phyloP scores from a whole-genome alignment of 345 rosid species.

The Eucalyptus grandis region DNA sequence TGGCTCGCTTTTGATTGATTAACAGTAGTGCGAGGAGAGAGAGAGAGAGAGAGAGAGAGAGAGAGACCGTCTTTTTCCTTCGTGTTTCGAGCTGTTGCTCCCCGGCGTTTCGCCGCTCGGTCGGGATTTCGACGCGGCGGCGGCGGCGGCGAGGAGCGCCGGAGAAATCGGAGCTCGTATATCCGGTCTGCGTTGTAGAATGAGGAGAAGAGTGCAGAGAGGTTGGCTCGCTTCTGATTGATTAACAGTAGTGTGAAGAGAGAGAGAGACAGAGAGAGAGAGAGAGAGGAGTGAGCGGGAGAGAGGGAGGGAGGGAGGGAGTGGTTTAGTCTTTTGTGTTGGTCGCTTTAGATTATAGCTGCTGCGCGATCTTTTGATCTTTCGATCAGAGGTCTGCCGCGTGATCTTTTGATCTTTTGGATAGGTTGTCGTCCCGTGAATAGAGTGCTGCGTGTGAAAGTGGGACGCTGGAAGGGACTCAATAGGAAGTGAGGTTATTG shows the following conservation, averaged over 20 bases:
- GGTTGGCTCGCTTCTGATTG: neutral
- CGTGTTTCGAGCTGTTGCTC: neutral
- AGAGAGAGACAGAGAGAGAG: neutral
- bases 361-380: neutral
- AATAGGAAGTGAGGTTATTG: neutral
- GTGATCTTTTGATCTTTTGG: neutral
- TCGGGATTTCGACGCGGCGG: neutral
- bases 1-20: neutral
- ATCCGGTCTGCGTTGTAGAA: neutral
- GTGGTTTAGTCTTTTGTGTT: neutral
- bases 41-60: neutral
- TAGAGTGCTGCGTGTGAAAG: neutral
- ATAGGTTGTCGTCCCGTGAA: neutral
- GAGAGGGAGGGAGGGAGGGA: neutral
- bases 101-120: neutral
- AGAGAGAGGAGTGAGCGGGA: rapidly evolving
- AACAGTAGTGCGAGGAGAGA: neutral
- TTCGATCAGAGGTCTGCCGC: neutral
- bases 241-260: neutral
- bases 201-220: neutral
- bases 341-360: neutral
- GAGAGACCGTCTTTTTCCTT: neutral
- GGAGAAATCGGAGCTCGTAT: neutral
- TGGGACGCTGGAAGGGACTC: neutral
- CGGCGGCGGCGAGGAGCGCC: neutral